A percentile compares a stretch with the other conserved stretches of the same genome.
Conservation (phyloP, 2,329 filamentous ascomycete species). For the Daldinia sp. region DNA sequence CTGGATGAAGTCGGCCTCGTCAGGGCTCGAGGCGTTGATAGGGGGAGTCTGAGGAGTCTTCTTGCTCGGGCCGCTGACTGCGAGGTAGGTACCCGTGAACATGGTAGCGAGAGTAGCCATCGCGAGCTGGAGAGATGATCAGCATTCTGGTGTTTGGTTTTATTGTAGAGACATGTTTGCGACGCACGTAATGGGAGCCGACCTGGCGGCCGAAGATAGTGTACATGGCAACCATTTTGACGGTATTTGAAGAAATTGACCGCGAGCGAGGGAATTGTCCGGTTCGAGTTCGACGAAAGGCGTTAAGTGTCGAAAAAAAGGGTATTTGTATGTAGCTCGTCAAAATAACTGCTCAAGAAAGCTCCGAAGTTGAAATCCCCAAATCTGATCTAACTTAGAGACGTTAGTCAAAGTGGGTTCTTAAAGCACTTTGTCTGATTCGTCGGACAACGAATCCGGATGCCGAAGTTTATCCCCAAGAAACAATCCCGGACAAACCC, state of each 20-base stretch:
- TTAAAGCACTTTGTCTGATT: conserved; percentile 22
- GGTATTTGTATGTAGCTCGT: conserved; percentile 41
- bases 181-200: conserved; percentile 71
- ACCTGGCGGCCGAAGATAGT: conserved; percentile 69
- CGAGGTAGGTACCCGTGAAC: conserved; percentile 62
- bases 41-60: conserved; percentile 62
- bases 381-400: conserved; percentile 22
- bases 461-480: conserved; percentile 36
- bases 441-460: background rate
- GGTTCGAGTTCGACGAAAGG: conserved; percentile 40
- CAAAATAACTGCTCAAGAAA: conserved; percentile 50
- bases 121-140: conserved; percentile 60
- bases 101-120: conserved; percentile 67
- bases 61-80: conserved; percentile 61
- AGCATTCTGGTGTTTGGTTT: conserved; percentile 11
- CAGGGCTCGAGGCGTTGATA: conserved; percentile 71
- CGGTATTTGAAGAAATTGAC: conserved; percentile 48
- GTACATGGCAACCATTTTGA: conserved; percentile 65
- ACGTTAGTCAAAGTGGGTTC: conserved; percentile 24
- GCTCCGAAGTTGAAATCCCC: conserved; percentile 46
- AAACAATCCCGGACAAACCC: conserved; percentile 12
- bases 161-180: conserved; percentile 20
- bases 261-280: conserved; percentile 35
- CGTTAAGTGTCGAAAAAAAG: conserved; percentile 22
- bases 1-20: conserved; percentile 76